Evolutionary conservation across 495 filamentous ascomycete species (phyloP).

Genomic region (Penicillium alfredii): DNA sequence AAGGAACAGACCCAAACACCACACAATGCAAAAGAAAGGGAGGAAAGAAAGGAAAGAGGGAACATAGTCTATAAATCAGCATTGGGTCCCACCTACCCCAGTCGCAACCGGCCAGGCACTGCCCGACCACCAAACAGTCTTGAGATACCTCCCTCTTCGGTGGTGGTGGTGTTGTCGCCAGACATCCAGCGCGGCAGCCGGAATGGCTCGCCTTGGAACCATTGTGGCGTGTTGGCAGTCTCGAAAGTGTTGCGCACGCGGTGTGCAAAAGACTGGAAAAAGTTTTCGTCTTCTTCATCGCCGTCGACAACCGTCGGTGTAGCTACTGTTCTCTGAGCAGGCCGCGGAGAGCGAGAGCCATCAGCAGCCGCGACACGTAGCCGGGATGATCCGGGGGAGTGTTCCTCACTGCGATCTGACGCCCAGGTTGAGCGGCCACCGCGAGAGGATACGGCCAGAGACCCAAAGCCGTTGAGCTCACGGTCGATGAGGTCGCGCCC

Average conservation of each 20-base stretch:
- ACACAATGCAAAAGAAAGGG: constrained; percentile 11
- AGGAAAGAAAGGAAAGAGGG: too few species aligned
- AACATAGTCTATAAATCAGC: too few species aligned
- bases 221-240: constrained; percentile 70
- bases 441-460: constrained; percentile 41
- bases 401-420: constrained; percentile 20
- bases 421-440: constrained; percentile 29
- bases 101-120: constrained; percentile 42
- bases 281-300: constrained; percentile 67
- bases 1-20: constrained; percentile 23
- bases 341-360: constrained; percentile 24
- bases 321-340: constrained; percentile 21
- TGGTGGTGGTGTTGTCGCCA: constrained; percentile 29
- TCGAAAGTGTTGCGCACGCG: constrained; percentile 89
- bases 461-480: constrained; percentile 64
- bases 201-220: constrained; percentile 64
- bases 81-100: constrained; percentile 20
- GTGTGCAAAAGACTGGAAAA: constrained; percentile 77
- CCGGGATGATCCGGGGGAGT: constrained; percentile 23
- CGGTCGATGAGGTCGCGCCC: constrained; percentile 90
- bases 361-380: constrained; percentile 28
- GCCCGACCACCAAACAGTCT: constrained; percentile 53
- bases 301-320: constrained; percentile 37
- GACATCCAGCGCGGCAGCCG: constrained; percentile 81
- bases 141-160: constrained; percentile 35